Conservation (phyloP, 441 rosid genomes). For the Pelargonium myrrhifolium region DNA sequence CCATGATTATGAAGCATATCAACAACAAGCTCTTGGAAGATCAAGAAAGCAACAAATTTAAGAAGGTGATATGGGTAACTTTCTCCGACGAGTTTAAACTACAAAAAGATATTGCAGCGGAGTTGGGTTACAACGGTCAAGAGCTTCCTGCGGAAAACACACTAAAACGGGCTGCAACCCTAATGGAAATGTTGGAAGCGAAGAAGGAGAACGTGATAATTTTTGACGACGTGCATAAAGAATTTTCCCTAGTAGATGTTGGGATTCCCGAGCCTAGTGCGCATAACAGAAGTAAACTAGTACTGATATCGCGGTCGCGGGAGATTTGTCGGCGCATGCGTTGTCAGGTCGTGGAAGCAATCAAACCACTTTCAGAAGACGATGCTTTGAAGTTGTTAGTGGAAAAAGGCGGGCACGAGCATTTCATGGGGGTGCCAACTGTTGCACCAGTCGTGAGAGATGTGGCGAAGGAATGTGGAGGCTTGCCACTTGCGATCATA, state of each 20-base stretch:
- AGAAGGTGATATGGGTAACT: slow-evolving; percentile 4
- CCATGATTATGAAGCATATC: slow-evolving; percentile 4
- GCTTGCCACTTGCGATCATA: slow-evolving; percentile 5
- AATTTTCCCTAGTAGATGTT: slow-evolving; percentile 2
- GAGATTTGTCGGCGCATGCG: slow-evolving; percentile 10
- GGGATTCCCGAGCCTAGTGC: slow-evolving; percentile 7
- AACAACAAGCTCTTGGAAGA: slow-evolving; percentile 8
- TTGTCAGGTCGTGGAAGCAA: slow-evolving; percentile 3
- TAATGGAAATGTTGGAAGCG: not conserved
- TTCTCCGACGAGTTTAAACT: not conserved
- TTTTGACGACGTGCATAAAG: slow-evolving; percentile 14
- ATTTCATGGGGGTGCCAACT: not conserved
- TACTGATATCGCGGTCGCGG: slow-evolving; percentile 4
- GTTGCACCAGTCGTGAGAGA: not conserved
- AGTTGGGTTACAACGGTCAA: not conserved
- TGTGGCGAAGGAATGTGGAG: slow-evolving; percentile 5
- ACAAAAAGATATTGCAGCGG: slow-evolving; percentile 13
- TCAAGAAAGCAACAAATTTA: not conserved
- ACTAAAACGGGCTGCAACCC: slow-evolving; percentile 1
- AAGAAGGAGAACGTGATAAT: not conserved
- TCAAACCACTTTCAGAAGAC: slow-evolving; percentile 3
- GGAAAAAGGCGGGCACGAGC: not conserved
- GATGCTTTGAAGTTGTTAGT: slow-evolving; percentile 1
- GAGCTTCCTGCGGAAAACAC: not conserved
- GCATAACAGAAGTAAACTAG: not conserved